Base-by-base conservation (phyloP, 345 rosid species). In the Aethionema arabicum region DNA sequence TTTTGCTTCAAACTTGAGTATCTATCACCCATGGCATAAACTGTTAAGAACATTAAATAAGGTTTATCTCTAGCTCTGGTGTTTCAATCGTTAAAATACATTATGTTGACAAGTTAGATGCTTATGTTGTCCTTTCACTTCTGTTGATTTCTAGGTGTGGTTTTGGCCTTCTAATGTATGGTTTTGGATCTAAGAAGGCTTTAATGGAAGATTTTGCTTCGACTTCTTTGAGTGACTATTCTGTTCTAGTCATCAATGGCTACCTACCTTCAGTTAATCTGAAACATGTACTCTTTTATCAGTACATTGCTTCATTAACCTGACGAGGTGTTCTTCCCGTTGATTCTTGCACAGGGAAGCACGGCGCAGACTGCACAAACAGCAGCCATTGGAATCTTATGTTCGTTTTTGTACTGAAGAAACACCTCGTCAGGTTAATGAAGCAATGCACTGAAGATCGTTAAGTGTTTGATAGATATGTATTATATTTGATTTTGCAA, bases 191-290 rank as follows among this genome's bases (percentile, higher is more conserved):
- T 13, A 92, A 92, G 74, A 92, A 82, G 66, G 74, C 77, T 11
- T 68, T 85, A 42, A 32, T 93, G 40, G 96, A 93, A 73, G 92
- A 93, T 74, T 93, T 93, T 77, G 96, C 96, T 65, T 90, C 96
- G 38, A 59, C 78, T 10, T 78, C 97, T 41, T 61, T 93, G 66
- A 71, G 76, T 0, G 86, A 90, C 52, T 78, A 85, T 76, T 76
- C 95, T 3, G 95, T 85, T 29, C 77, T 87, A 2, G 96, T 93
- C 11, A 72, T 93, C 76, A 93, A 93, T 74, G 99, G 97, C 48
- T 87, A 87, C 76, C 90, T 90, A 61, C 90, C 82, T 61, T 87
- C 90, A 7, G 54, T 87, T 43, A 87, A 87, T 78, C 74, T 87
- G 11, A 93, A 90, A 73, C 97, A 93, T 87, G 98, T 89, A 58